Percentiles rank a stretch among this genome's conserved stretches.
These are phyloP conservation scores for Sporothrix variecibatus DNA, from an alignment of 2,329 filamentous ascomycete species.

Conservation along the genomic window DNA sequence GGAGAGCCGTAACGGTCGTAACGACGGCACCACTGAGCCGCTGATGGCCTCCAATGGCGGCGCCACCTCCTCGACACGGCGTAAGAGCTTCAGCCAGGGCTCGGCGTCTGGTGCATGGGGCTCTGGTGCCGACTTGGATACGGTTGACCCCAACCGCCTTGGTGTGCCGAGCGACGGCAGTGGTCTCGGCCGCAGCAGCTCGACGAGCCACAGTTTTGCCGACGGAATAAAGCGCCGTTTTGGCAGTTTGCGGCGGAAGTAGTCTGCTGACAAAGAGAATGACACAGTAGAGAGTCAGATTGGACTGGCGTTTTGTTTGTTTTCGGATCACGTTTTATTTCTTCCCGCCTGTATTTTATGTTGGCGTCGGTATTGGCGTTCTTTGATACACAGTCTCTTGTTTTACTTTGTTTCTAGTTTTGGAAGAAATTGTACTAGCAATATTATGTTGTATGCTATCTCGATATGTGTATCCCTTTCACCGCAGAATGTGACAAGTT, in stretches of 20 bases:
- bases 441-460: neutral
- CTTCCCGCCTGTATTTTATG: neutral
- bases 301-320: neutral
- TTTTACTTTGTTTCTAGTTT: neutral
- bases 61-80: slow-evolving; percentile 38
- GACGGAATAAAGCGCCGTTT: slow-evolving; percentile 57
- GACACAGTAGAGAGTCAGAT: neutral
- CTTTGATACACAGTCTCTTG: neutral
- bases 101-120: slow-evolving; percentile 22
- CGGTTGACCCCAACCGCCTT: slow-evolving; percentile 29
- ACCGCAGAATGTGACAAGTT: neutral
- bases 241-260: slow-evolving; percentile 54
- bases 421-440: neutral
- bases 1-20: slow-evolving; percentile 41
- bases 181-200: slow-evolving; percentile 43
- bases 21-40: slow-evolving; percentile 28
- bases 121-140: neutral
- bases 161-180: slow-evolving; percentile 32
- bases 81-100: slow-evolving; percentile 49
- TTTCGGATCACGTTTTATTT: neutral
- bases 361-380: neutral
- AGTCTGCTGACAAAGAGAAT: slow-evolving; percentile 24
- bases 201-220: slow-evolving; percentile 48
- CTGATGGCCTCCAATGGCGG: slow-evolving; percentile 32
- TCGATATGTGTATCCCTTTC: neutral